Evolutionary conservation across 371 early-diverging fungal species (phyloP), one percentile per base, ranked within the genome.

Genomic region (Dinochytrium kinnereticum): DNA sequence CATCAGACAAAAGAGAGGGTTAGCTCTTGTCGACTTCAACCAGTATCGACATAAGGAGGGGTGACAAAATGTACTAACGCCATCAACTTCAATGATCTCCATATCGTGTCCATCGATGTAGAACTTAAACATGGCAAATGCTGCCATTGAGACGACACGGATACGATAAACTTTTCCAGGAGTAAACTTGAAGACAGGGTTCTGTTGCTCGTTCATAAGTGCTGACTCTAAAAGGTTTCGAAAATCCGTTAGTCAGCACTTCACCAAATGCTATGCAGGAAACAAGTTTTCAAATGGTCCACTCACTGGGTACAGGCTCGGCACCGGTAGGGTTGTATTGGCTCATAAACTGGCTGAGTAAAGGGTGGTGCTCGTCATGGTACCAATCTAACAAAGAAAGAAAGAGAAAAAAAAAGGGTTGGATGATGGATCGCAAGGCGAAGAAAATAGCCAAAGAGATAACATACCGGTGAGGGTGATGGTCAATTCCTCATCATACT

Each of bases 131-230:
- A 89, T 89, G 64, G 92, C 87, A 67, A 93, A 83, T 33, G 90
- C 88, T 64, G 91, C 88, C 85, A 90, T 90, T 70, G 90, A 91
- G 82, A 96, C 88, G 38, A 96, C 69, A 36, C 95, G 91, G 64
- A 96, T 82, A 69, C 94, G 92, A 80, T 94, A 94, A 21, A 90
- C 91, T 79, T 90, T 92, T 40, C 92, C 93, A n/a, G 93, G 87
- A 3, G 78, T 80, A 74, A 83, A 93, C 30, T 57, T 87, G 51
- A 79, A 70, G 1, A 21, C 24, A 30, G 64, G 7, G 69, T 59
- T 34, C 37, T 55, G 61, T 19, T 59, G 10, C 17, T 78, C 70
- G 77, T 73, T 76, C 30, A 78, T 39, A 24, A 80, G 53, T 39
- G 51, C 73, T 5, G 33, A 24, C 31, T 78, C 81, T 78, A 26